Evolutionary conservation across 202 grass and related monocot genomes (phyloP).

Genomic region (Musa balbisiana): DNA sequence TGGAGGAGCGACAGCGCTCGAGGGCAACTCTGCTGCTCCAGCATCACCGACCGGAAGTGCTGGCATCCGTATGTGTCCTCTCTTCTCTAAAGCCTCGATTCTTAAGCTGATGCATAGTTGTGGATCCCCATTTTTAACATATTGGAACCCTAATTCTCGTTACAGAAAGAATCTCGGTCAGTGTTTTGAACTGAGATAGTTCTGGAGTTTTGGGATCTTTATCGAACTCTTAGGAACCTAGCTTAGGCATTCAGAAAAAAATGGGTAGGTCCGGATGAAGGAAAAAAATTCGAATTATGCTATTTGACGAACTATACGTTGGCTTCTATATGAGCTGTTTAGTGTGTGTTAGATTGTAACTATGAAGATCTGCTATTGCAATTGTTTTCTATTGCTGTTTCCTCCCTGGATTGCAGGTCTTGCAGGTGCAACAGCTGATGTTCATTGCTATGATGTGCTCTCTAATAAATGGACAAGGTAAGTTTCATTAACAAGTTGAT

Average conservation of each 20-base stretch:
- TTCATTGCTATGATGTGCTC: slow-evolving; percentile 14
- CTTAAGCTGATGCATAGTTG: too few relatives aligned
- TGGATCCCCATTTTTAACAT: too few relatives aligned
- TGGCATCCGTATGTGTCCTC: slow-evolving; percentile 7
- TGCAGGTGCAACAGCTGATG: slow-evolving; percentile 1
- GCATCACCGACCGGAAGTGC: background rate
- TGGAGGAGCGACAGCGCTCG: slow-evolving; percentile 7
- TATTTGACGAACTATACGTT: background rate
- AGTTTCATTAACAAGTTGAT: background rate
- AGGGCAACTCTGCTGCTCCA: slow-evolving; percentile 1
- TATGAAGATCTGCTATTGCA: too few relatives aligned
- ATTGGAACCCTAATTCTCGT: background rate
- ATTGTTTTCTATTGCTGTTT: background rate
- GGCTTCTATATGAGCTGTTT: too few relatives aligned
- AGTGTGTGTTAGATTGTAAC: too few relatives aligned
- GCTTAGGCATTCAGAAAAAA: background rate
- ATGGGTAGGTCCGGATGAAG: background rate
- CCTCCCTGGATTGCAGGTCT: background rate
- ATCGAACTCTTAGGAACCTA: background rate
- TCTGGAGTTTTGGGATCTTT: background rate
- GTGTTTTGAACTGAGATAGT: background rate
- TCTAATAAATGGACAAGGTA: slow-evolving; percentile 17
- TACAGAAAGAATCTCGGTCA: background rate
- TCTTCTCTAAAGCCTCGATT: background rate
- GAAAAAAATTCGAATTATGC: background rate